Evolutionary conservation across 129 eudicot genomes (phyloP).

Genomic region (Flaveria linearis): DNA sequence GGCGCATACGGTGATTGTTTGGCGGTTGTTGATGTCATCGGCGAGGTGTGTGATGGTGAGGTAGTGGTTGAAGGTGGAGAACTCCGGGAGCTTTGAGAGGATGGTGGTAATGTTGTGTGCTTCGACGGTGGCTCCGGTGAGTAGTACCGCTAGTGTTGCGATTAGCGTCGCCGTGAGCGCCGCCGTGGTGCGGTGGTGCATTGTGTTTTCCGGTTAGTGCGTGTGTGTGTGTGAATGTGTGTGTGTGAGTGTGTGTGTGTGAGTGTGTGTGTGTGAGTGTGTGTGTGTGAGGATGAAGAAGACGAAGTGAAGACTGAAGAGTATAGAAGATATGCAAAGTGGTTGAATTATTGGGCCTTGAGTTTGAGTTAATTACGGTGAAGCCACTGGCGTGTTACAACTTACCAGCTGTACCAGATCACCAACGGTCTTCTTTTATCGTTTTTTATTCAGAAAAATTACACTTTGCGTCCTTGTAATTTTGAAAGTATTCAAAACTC

Average conservation of each 20-base stretch:
- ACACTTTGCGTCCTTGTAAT: background rate
- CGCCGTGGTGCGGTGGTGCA: slow-evolving; percentile 52
- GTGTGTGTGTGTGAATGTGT: slow-evolving; percentile 30
- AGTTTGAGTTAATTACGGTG: slow-evolving; percentile 18
- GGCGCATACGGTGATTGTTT: slow-evolving; percentile 86
- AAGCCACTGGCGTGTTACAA: slow-evolving; percentile 22
- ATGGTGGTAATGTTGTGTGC: slow-evolving; percentile 84
- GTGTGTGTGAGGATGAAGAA: background rate
- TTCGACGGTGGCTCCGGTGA: slow-evolving; percentile 24
- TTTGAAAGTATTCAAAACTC: background rate
- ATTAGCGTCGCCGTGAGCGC: slow-evolving; percentile 41
- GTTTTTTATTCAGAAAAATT: slow-evolving; percentile 5
- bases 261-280: too few relatives aligned
- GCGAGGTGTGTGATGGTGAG: slow-evolving; percentile 83
- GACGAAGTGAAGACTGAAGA: slow-evolving; percentile 19
- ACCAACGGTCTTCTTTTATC: slow-evolving; percentile 21
- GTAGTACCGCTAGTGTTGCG: slow-evolving; percentile 23
- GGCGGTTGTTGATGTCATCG: slow-evolving; percentile 71
- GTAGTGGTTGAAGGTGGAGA: slow-evolving; percentile 94
- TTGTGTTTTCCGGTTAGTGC: slow-evolving; percentile 18
- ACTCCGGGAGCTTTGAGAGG: slow-evolving; percentile 60
- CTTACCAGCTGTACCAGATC: slow-evolving; percentile 22
- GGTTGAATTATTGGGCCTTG: background rate
- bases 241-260: too few relatives aligned
- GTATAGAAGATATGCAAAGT: slow-evolving; percentile 19